phyloP scores from a whole-genome alignment of 495 filamentous ascomycete species.

The Penicillium argentinense region DNA sequence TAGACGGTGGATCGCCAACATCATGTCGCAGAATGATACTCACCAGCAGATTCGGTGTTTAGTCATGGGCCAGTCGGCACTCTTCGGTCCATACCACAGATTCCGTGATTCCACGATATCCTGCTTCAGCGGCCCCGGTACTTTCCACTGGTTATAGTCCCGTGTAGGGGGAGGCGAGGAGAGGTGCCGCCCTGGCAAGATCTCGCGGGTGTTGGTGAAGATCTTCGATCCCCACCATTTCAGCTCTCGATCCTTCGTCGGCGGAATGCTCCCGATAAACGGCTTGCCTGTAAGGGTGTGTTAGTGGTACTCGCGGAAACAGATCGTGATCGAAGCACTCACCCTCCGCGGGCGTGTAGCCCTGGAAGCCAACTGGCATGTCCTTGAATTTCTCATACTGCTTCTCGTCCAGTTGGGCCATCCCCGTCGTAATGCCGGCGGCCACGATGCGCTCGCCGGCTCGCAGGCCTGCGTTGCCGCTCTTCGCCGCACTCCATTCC shows the following conservation, averaged over 20 bases:
- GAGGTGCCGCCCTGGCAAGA: constrained; percentile 39
- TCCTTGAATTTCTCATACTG: constrained; percentile 31
- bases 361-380: constrained; percentile 40
- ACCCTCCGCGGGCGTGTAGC: constrained; percentile 34
- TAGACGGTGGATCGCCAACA: constrained; percentile 10
- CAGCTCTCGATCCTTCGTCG: constrained; percentile 41
- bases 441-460: constrained; percentile 54
- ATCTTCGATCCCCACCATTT: constrained; percentile 55
- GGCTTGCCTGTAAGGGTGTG: constrained; percentile 26
- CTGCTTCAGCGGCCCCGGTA: constrained; percentile 37
- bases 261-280: constrained; percentile 32
- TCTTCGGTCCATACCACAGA: constrained; percentile 39
- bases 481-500: constrained; percentile 49
- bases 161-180: constrained; percentile 48
- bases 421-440: constrained; percentile 54
- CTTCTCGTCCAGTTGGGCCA: constrained; percentile 33
- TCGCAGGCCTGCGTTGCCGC: constrained; percentile 42
- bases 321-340: constrained; percentile 1
- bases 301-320: neutral
- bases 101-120: constrained; percentile 36
- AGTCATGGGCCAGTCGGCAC: constrained; percentile 35
- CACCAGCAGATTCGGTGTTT: constrained; percentile 49
- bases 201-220: constrained; percentile 50
- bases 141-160: constrained; percentile 49
- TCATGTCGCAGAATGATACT: constrained; percentile 10